Evolutionary conservation across 345 rosid genomes (phyloP), one percentile per base, ranked within the genome.

Genomic region (Pugionium cornutum): DNA sequence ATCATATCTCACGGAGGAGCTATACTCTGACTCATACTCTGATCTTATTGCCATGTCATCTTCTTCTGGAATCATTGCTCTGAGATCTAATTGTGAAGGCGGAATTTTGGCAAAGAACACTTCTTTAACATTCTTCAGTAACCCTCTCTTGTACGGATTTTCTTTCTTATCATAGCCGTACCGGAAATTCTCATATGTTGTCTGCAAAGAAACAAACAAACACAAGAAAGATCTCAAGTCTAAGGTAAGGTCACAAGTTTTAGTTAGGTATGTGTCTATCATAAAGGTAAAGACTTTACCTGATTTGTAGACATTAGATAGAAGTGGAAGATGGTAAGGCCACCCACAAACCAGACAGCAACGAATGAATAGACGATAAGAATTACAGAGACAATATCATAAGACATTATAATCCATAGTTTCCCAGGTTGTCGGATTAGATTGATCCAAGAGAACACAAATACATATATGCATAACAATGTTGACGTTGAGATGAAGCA

Each of bases 1-100:
- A 39, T 58, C 65, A 3, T 68, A 68, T 58, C 65, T 58, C 34
- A 58, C 58, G 0, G 64, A 55, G 9, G 73, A 36, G 34, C 51
- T 40, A 40, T 40, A 40, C 44, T 40, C 44, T 40, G 44, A 40
- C 5, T 40, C n/a, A 40, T 40, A 40, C 44, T 40, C 44, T 7
- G 44, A 40, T 40, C 44, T n/a, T 7, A 40, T 40, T 40, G 44
- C 9, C n/a, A 40, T 40, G n/a, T 40, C 44, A 40, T 40, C 44
- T 40, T 40, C 44, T 8, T 40, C 44, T 9, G 44, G 44, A 7
- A 40, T n/a, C 44, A 40, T 40, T 40, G 10, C 44, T 40, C 44
- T 40, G n/a, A 40, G n/a, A 40, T 40, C n/a, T 40, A 40, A n/a
- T 40, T 40, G 44, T 8, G 44, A 40, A 40, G 44, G 44, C 4